Conservation (phyloP, 306 rosid genomes). For the Lupinus albus region DNA sequence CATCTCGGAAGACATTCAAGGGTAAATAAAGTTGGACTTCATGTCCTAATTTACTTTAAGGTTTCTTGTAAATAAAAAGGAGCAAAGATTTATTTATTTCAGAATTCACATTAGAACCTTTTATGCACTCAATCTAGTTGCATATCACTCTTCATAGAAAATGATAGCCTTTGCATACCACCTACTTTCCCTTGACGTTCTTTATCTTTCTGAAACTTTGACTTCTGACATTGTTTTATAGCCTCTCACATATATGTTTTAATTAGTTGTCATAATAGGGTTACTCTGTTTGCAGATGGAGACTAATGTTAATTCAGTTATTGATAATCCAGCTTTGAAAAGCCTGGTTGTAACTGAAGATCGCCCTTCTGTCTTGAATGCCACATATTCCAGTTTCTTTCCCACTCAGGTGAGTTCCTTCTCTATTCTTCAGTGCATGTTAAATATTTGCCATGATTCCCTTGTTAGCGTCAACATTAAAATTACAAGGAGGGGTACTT, state of each 20-base stretch:
- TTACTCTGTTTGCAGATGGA: slow-evolving; percentile 64
- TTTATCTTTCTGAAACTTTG: slow-evolving; percentile 20
- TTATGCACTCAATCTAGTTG: slow-evolving; percentile 24
- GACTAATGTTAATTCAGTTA: slow-evolving; percentile 50
- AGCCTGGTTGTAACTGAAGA: slow-evolving; percentile 63
- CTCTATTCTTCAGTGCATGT: slow-evolving; percentile 9
- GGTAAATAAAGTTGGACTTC: slow-evolving; percentile 55
- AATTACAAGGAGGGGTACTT: slow-evolving; percentile 9
- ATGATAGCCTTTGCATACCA: slow-evolving; percentile 3
- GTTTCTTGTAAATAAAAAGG: slow-evolving; percentile 4
- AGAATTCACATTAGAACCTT: not conserved
- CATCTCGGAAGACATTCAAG: slow-evolving; percentile 55
- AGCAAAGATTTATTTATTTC: slow-evolving; percentile 18
- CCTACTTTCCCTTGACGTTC: slow-evolving; percentile 3
- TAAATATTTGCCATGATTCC: not conserved
- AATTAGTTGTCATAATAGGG: slow-evolving; percentile 15
- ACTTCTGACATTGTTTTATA: slow-evolving; percentile 15
- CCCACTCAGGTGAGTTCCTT: slow-evolving; percentile 64
- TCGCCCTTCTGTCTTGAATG: slow-evolving; percentile 62
- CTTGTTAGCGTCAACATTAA: slow-evolving; percentile 8
- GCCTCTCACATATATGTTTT: slow-evolving; percentile 14
- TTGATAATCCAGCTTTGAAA: slow-evolving; percentile 58
- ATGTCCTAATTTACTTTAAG: slow-evolving; percentile 13
- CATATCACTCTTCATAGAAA: slow-evolving; percentile 19
- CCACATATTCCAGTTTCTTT: slow-evolving; percentile 63